phyloP scores from a whole-genome alignment of 2,329 filamentous ascomycete genomes.

The Beauveria caledonica region DNA sequence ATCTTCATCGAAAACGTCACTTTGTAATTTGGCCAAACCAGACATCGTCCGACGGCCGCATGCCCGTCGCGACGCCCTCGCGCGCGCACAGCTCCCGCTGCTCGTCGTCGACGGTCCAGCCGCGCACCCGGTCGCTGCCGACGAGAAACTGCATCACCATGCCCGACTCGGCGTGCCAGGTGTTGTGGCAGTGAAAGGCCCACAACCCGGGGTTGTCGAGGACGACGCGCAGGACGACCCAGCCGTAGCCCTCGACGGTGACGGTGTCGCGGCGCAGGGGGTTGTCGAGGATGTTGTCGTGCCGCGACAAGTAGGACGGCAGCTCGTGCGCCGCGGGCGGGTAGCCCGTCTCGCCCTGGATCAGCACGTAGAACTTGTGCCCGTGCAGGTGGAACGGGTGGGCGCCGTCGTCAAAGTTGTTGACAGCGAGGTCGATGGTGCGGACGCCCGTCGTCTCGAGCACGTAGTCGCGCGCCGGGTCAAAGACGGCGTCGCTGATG shows the following conservation, averaged over 20 bases:
- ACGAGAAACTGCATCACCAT: conserved; percentile 50
- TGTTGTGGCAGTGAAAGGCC: conserved; percentile 51
- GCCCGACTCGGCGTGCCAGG: conserved; percentile 51
- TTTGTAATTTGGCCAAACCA: conserved; percentile 26
- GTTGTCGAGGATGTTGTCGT: conserved; percentile 21
- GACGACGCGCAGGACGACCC: conserved; percentile 45
- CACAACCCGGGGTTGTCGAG: conserved; percentile 51
- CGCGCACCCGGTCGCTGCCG: conserved; percentile 20
- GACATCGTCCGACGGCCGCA: conserved; percentile 26
- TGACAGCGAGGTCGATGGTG: conserved; percentile 50
- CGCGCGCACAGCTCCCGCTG: conserved; percentile 22
- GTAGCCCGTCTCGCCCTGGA: conserved; percentile 26
- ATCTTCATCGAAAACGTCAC: not conserved
- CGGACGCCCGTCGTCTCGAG: conserved; percentile 43
- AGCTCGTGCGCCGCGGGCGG: conserved; percentile 23
- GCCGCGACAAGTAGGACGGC: conserved; percentile 17
- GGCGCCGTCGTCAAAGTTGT: conserved; percentile 45
- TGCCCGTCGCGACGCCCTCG: conserved; percentile 23
- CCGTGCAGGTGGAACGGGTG: conserved; percentile 50
- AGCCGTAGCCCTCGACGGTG: conserved; percentile 45
- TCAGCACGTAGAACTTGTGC: conserved; percentile 44
- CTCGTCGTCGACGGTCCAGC: conserved; percentile 19
- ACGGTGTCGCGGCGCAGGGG: conserved; percentile 35
- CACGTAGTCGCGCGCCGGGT: conserved; percentile 30
- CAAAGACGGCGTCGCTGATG: conserved; percentile 24